phyloP scores from a whole-genome alignment of 1,139 yeast genomes.

The Sugiyamaella paludigena region DNA sequence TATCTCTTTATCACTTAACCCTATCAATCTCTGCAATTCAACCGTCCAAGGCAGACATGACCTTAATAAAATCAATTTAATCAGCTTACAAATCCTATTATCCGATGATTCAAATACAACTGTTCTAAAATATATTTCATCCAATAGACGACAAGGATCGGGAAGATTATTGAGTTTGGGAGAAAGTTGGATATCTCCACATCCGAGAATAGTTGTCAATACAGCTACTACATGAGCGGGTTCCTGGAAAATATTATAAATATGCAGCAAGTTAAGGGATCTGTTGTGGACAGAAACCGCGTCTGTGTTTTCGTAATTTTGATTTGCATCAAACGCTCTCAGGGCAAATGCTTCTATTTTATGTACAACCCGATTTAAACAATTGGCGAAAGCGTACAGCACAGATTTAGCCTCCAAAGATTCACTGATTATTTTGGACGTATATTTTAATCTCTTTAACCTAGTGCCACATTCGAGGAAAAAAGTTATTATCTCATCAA shows the following conservation, averaged over 20 bases:
- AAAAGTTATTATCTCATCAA: slow-evolving; percentile 19
- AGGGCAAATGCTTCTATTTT: slow-evolving; percentile 19
- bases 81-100: slow-evolving; percentile 21
- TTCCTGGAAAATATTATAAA: slow-evolving; percentile 19
- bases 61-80: slow-evolving; percentile 23
- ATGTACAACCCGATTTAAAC: slow-evolving; percentile 27
- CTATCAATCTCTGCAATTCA: slow-evolving; percentile 25
- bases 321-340: not conserved
- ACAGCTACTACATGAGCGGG: slow-evolving; percentile 25
- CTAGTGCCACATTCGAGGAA: slow-evolving; percentile 31
- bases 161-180: slow-evolving; percentile 31
- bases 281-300: not conserved
- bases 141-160: slow-evolving; percentile 26
- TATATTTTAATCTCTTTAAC: slow-evolving; percentile 28
- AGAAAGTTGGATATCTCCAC: slow-evolving; percentile 28
- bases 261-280: slow-evolving; percentile 15
- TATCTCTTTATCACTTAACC: slow-evolving; percentile 22
- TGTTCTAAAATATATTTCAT: slow-evolving; percentile 29
- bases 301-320: not conserved
- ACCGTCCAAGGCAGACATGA: slow-evolving; percentile 29
- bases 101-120: slow-evolving; percentile 25
- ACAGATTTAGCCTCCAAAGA: slow-evolving; percentile 24
- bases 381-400: slow-evolving; percentile 32
- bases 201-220: slow-evolving; percentile 34
- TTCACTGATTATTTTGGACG: slow-evolving; percentile 21